Conservation (phyloP, 768 basidiomycete genomes). For the Saitozyma podzolica region DNA sequence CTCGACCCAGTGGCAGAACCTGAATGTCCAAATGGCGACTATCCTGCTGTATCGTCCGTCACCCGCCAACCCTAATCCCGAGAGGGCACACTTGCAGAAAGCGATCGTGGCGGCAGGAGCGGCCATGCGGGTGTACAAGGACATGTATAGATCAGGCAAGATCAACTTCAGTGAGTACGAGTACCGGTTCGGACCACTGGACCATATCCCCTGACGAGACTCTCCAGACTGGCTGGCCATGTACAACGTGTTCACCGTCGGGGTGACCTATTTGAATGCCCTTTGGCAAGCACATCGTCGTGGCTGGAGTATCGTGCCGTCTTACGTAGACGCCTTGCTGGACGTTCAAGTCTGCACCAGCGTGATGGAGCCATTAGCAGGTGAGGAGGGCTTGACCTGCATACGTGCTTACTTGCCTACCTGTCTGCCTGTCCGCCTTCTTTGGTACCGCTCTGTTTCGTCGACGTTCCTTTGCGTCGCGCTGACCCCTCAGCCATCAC, state of each 20-base stretch:
- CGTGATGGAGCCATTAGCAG: conserved; percentile 23
- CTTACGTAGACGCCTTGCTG: conserved; percentile 24
- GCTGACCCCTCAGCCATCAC: background rate
- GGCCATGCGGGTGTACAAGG: conserved; percentile 18
- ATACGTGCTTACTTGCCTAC: background rate
- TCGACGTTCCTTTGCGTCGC: too few species aligned
- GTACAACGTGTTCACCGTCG: conserved; percentile 21
- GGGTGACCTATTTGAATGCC: conserved; percentile 29
- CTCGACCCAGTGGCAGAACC: conserved; percentile 12
- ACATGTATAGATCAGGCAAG: conserved; percentile 14
- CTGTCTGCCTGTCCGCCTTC: background rate
- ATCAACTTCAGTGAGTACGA: conserved; percentile 16
- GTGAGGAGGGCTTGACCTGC: conserved; percentile 16
- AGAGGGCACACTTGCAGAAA: background rate
- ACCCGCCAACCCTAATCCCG: conserved; percentile 12
- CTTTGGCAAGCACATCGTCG: conserved; percentile 17
- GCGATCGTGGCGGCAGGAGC: conserved; percentile 6
- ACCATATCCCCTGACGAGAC: background rate
- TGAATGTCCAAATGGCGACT: conserved; percentile 12
- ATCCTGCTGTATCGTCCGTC: conserved; percentile 17
- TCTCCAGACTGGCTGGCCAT: conserved; percentile 21
- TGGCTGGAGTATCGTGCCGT: conserved; percentile 20
- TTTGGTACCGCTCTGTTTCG: background rate
- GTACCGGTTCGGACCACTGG: background rate
- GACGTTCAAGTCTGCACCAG: conserved; percentile 25